Conservation (phyloP, 2,329 filamentous ascomycete species). For the Diplodia corticola region DNA sequence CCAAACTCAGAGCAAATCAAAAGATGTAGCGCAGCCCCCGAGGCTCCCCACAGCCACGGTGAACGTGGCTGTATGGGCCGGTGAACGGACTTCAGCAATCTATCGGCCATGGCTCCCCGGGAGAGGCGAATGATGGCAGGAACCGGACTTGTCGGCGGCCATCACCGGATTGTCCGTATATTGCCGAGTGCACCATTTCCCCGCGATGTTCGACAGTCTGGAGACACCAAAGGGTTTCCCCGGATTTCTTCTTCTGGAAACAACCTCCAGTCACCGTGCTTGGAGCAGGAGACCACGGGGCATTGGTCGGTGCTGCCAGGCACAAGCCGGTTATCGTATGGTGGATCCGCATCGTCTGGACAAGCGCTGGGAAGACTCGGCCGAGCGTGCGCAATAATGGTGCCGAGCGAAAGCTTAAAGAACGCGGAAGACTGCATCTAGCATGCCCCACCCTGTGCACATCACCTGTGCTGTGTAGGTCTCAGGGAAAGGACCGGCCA, state of each 20-base stretch:
- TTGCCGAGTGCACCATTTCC: background rate
- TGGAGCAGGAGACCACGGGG: background rate
- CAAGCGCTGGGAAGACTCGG: background rate
- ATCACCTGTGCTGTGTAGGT: background rate
- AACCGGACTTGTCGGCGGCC: background rate
- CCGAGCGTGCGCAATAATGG: background rate
- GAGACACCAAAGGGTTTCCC: background rate
- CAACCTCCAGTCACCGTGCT: background rate
- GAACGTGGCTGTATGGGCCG: background rate
- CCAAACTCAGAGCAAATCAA: background rate
- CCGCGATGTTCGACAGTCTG: background rate
- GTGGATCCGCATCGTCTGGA: background rate
- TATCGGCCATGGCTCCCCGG: constrained; percentile 4
- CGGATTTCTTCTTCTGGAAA: background rate
- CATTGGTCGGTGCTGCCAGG: background rate
- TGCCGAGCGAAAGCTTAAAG: background rate
- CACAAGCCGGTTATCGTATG: background rate
- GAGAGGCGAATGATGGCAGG: background rate
- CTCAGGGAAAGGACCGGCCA: background rate
- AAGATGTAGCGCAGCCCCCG: background rate
- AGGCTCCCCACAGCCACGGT: background rate
- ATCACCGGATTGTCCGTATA: constrained; percentile 6
- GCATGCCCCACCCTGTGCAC: background rate
- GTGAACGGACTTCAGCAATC: background rate
- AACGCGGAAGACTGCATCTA: background rate